A percentile compares a stretch with the other conserved stretches of the same genome.
Evolutionary conservation across 768 basidiomycete genomes (phyloP).

Genomic region (Agaricus subrufescens): DNA sequence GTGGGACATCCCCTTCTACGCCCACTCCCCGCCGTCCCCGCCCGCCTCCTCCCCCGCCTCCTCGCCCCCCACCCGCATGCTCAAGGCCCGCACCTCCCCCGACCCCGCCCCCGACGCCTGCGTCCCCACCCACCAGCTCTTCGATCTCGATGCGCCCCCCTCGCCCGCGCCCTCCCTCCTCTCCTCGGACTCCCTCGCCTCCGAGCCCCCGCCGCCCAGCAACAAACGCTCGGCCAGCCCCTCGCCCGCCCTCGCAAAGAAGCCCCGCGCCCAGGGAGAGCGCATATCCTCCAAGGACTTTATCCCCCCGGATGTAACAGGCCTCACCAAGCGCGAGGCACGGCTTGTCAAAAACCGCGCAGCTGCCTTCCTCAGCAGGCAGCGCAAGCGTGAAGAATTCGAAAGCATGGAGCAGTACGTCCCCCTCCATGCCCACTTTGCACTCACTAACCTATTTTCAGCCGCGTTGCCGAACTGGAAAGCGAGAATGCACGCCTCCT

Average conservation of each 20-base stretch:
- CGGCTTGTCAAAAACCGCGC: conserved; percentile 90
- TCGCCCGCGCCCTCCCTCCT: conserved; percentile 25
- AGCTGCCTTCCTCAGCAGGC: conserved; percentile 86
- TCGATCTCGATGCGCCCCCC: conserved; percentile 47
- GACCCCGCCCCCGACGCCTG: conserved; percentile 41
- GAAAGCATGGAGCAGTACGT: conserved; percentile 88
- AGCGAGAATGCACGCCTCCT: conserved; percentile 77
- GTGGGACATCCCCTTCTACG: conserved; percentile 43
- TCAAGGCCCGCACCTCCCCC: conserved; percentile 47
- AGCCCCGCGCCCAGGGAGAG: conserved; percentile 44
- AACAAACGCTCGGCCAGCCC: conserved; percentile 45
- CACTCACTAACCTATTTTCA: conserved; percentile 28
- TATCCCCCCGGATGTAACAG: conserved; percentile 82
- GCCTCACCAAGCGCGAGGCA: conserved; percentile 86
- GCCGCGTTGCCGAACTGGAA: conserved; percentile 80
- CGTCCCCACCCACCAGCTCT: conserved; percentile 68
- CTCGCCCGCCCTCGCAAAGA: conserved; percentile 25
- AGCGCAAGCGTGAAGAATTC: conserved; percentile 90
- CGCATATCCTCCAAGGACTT: conserved; percentile 74
- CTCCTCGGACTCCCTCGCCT: conserved; percentile 15
- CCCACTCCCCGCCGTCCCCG: conserved; percentile 45
- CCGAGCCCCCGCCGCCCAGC: conserved; percentile 23
- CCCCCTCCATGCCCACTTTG: conserved; percentile 1
- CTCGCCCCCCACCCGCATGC: conserved; percentile 36
- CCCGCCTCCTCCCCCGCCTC: conserved; percentile 40